Evolutionary conservation across 2,329 filamentous ascomycete genomes (phyloP).

Genomic region (Colletotrichum sp.): DNA sequence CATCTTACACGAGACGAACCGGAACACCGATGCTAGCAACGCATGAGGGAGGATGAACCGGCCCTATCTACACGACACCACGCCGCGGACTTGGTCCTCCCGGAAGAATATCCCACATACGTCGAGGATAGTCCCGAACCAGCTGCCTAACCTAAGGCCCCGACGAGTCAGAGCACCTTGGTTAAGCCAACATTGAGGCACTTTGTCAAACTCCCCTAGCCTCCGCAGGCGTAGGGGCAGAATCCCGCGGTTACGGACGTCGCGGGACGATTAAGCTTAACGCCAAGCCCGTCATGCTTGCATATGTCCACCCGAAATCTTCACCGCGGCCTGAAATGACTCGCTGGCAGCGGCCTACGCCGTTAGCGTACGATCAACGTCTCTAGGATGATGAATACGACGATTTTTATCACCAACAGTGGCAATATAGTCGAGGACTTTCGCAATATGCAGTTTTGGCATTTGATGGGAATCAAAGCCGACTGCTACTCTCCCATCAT

Average conservation of each 20-base stretch:
- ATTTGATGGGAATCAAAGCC: not conserved
- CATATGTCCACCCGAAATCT: not conserved
- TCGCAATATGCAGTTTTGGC: rapidly evolving
- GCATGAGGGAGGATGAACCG: not conserved
- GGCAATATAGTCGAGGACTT: rapidly evolving
- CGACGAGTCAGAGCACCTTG: not conserved
- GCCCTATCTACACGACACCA: not conserved
- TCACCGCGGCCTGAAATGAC: not conserved
- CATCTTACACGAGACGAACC: not conserved
- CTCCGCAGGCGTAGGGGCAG: not conserved
- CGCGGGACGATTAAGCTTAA: not conserved
- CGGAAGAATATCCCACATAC: not conserved
- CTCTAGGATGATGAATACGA: rapidly evolving
- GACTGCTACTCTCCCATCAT: no score
- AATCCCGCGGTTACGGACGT: not conserved
- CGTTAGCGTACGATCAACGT: rapidly evolving
- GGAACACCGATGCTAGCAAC: not conserved
- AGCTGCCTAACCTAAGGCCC: not conserved
- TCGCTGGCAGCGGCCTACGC: not conserved
- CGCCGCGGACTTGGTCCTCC: not conserved
- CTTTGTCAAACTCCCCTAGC: not conserved
- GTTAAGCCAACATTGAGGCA: not conserved
- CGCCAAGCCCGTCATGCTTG: not conserved
- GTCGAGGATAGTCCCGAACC: not conserved
- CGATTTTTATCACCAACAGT: rapidly evolving